Base-by-base conservation (phyloP, 345 rosid genomes). In the Ceriops decandra region DNA sequence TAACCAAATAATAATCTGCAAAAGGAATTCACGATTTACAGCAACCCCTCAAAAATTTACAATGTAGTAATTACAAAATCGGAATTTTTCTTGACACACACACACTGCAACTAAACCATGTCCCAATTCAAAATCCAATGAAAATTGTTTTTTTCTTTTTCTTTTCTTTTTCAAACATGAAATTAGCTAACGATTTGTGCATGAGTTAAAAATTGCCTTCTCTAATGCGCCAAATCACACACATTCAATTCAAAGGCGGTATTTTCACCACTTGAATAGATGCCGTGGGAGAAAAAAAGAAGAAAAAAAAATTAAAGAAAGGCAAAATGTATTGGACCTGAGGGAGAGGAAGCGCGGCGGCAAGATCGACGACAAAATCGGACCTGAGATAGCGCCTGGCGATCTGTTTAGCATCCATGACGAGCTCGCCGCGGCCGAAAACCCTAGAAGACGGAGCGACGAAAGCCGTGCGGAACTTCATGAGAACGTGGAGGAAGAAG, bases 381-480 rank as follows among this genome's bases (percentile, higher is more conserved):
- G 85, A 63, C 77, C 68, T 83, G 63, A 95, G 70, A 68, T 91
- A 95, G 46, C 87, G 80, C 74, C 30, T 72, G 13, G 95, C 83
- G 59, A 91, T 95, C 83, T 87, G 87, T 64, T 58, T 76, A 0
- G 92, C 70, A 67, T 91, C 99, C 95, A 80, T 91, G 22, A 88
- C 98, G 4, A 95, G 88, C 73, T 91, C 99, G 5, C 98, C 97
- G 0, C 89, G 83, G 11, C 98, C 97, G 38, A 95, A 91, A 47
- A 86, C 92, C 30, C 90, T 73, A 24, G 96, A 88, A 57, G 76
- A 90, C 16, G 96, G 82, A 0, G 98, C 87, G 5, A 90, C 86
- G 52, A 86, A 95, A 1, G 90, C 96, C 0, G 97, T 95, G 67
- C 97, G 81, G 53, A 95, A 95, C 82, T 95, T 88, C 87, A 90